Base-by-base conservation (phyloP, 2,329 filamentous ascomycete genomes). In the Clarireedia hainanense region DNA sequence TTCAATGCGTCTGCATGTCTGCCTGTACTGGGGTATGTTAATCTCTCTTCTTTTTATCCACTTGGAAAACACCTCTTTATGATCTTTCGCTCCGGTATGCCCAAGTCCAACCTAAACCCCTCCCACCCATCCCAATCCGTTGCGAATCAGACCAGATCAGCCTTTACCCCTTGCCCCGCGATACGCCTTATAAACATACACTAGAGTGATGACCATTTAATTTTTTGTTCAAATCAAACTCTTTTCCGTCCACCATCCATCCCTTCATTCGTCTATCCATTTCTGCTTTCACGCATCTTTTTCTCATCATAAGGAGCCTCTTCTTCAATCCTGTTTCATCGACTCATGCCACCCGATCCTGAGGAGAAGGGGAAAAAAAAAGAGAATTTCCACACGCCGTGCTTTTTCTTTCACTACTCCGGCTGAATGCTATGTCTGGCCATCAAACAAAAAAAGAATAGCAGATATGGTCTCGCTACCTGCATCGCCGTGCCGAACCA, bases 401-500 rank as follows among this genome's bases (percentile, higher is more conserved):
- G 24, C 14, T 24, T 24, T 46, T 27, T 46, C 43, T 46, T 24
- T 46, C 6, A 24, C 23, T 24, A 46, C 43, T 26, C n/a, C 43
- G 2, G 20, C 43, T 46, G 43, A 26, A 27, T 46, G 43, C 43
- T 46, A 9, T 46, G 15, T 46, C 24, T 46, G 43, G 14, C 43
- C 43, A 46, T 24, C 23, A 46, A 46, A 40, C 14, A 40, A 40
- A 40, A 15, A 27, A 46, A 46, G 14, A 26, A 24, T 26, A 24
- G 43, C 23, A 46, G 43, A 46, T 27, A 46, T 46, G 23, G 15
- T 46, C 23, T 20, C 23, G 12, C 20, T 46, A 24, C 14, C 17
- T 17, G 23, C 43, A 15, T 17, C 51, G 42, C 27, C 34, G 43
- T 39, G 46, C 46, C 47, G 50, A 55, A 55, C 49, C 26, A 45